Conservation (phyloP, 306 rosid species). For the Albizia julibrissin region DNA sequence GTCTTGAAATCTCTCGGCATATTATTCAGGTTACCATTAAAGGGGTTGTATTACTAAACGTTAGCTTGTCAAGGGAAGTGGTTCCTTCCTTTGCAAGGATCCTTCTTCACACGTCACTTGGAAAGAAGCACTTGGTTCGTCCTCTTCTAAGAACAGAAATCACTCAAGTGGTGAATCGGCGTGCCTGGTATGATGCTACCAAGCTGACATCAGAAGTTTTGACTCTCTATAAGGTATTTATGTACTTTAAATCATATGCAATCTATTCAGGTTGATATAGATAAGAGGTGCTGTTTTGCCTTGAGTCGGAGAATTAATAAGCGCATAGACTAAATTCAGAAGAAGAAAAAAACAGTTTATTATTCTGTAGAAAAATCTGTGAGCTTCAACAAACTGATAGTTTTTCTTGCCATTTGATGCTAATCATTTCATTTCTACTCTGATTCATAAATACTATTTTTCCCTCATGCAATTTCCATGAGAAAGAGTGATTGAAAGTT, state of each 20-base stretch:
- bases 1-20: neutral
- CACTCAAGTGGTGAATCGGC: conserved; percentile 88
- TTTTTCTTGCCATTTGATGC: neutral
- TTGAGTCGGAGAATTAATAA: neutral
- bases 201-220: conserved; percentile 77
- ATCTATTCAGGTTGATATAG: neutral
- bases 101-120: conserved; percentile 85
- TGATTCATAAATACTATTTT: too few relatives aligned
- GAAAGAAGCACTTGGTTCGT: conserved; percentile 91
- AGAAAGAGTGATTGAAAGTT: neutral
- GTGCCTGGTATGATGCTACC: conserved; percentile 81
- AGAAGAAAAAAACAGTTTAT: neutral
- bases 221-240: conserved; percentile 73
- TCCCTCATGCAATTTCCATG: neutral
- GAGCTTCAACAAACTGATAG: conserved; percentile 20
- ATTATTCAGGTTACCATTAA: conserved; percentile 64
- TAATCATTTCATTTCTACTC: neutral
- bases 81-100: conserved; percentile 96
- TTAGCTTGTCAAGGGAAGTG: conserved; percentile 83
- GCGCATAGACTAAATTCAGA: neutral
- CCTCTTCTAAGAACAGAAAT: conserved; percentile 86
- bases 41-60: conserved; percentile 77
- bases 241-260: neutral
- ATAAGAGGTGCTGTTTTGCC: neutral
- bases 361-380: neutral